Base-by-base conservation (phyloP, 371 early-diverging fungal species). In the Mucor racemosus region DNA sequence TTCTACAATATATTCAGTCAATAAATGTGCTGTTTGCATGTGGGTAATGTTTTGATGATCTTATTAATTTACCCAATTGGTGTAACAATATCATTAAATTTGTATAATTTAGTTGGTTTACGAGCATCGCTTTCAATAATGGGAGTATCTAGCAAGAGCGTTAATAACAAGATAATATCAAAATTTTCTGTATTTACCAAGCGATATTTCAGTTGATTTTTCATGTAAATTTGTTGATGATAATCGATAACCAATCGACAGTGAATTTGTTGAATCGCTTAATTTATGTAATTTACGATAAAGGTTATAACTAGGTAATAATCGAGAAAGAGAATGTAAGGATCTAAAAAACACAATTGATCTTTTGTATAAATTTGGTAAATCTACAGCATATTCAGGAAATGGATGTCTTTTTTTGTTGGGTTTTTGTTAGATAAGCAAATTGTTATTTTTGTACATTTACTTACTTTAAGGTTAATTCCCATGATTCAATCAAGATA, bases 281-380 rank as follows among this genome's bases (percentile, higher is more conserved):
- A 88, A 70, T 50, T 68, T 68, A 19, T 65, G 58, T 33, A 73
- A 26, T 62, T 86, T 79, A 9, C 85, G 87, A 61, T 79, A 86
- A 9, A 93, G 83, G 15, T 84, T 72, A 68, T 89, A 86, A 8
- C 88, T 80, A 0, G 97, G 97, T 60, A 97, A 72, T 39, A 95
- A 81, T 7, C 92, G 85, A 59, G 90, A 86, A 67, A 88, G 86
- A 13, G 92, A 82, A 74, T 90, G 92, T 35, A 97, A 74, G 15
- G 94, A 88, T 41, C 96, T 84, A 76, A 97, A 97, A 66, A 94
- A 94, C 19, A 92, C 85, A 61, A 94, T 92, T 7, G 91, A 91
- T 55, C 92, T 89, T 76, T 97, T 97, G 83, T 97, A 97, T 13
- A 94, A 84, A 48, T 89, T 86, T 4, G 94, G 92, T n/a, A 94